Evolutionary conservation across 2,329 filamentous ascomycete species (phyloP).

Genomic region (Leptodontidium sp.): DNA sequence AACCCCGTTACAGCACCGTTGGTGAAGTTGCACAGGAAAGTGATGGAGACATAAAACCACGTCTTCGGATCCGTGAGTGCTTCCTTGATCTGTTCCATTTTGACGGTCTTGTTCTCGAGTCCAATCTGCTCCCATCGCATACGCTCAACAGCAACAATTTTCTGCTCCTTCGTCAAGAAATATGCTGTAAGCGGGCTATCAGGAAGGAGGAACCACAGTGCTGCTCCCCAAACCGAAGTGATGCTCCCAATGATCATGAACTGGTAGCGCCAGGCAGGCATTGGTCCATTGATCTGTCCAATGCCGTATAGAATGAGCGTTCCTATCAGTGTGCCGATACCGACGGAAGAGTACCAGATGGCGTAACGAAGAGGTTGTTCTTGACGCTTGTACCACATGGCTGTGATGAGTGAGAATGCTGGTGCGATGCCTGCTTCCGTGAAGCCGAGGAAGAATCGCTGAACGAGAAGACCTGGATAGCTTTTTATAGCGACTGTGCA

Average conservation of each 20-base stretch:
- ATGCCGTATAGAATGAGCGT: conserved; percentile 48
- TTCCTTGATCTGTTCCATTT: conserved; percentile 50
- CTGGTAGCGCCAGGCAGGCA: conserved; percentile 7
- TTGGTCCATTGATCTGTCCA: conserved; percentile 36
- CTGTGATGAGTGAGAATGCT: conserved; percentile 46
- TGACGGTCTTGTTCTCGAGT: conserved; percentile 46
- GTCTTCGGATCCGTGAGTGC: conserved; percentile 48
- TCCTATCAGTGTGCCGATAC: conserved; percentile 45
- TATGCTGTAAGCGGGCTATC: conserved; percentile 41
- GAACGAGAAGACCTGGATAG: conserved; percentile 10
- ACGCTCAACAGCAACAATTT: conserved; percentile 46
- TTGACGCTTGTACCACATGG: conserved; percentile 46
- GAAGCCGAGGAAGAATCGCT: conserved; percentile 30
- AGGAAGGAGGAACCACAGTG: conserved; percentile 10
- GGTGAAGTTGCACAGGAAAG: conserved; percentile 17
- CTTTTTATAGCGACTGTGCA: not conserved
- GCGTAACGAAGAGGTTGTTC: conserved; percentile 27
- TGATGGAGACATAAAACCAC: conserved; percentile 29
- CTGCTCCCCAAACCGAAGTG: conserved; percentile 1
- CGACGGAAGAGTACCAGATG: conserved; percentile 35
- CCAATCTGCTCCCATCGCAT: conserved; percentile 30
- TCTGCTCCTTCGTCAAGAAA: conserved; percentile 50
- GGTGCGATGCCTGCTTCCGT: conserved; percentile 44
- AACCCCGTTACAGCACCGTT: conserved; percentile 20
- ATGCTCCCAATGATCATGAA: conserved; percentile 15